Conservation (phyloP, 2,329 filamentous ascomycete genomes). For the Ophiostoma ulmi region DNA sequence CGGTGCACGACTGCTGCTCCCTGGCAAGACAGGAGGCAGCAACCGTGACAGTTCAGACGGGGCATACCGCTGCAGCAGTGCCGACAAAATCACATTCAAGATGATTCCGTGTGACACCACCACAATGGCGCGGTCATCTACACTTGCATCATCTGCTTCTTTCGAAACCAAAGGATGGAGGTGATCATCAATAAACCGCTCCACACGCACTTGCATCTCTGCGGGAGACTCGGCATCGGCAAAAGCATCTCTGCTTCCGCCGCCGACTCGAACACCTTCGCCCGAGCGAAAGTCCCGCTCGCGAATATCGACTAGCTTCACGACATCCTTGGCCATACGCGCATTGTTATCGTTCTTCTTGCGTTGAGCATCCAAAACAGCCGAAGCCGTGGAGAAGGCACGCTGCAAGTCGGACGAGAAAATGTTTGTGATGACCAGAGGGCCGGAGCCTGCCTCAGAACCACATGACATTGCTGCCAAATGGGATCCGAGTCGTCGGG, state of each 20-base stretch:
- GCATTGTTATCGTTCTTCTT: conserved; percentile 11
- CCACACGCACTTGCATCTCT: conserved; percentile 59
- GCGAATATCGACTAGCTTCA: conserved; percentile 49
- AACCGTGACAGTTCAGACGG: conserved; percentile 28
- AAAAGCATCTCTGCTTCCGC: conserved; percentile 18
- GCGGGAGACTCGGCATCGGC: conserved; percentile 61
- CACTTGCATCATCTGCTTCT: background rate
- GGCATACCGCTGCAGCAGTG: conserved; percentile 53
- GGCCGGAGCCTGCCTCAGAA: conserved; percentile 21
- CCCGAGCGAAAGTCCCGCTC: conserved; percentile 71
- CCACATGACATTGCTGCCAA: conserved; percentile 40
- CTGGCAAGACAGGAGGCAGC: conserved; percentile 16
- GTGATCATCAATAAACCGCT: conserved; percentile 60
- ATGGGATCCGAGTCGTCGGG: conserved; percentile 62
- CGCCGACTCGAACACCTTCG: conserved; percentile 58
- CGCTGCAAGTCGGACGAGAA: conserved; percentile 76
- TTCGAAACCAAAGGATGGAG: conserved; percentile 52
- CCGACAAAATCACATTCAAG: conserved; percentile 62
- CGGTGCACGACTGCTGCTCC: conserved; percentile 13
- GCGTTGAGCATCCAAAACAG: conserved; percentile 54
- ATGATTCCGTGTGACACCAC: conserved; percentile 82
- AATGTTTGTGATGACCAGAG: conserved; percentile 49
- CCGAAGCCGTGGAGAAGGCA: conserved; percentile 44
- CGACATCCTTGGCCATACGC: conserved; percentile 30
- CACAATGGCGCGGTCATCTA: conserved; percentile 43